Conservation (phyloP, 2,329 filamentous ascomycete species). For the Penicillium thymicola region DNA sequence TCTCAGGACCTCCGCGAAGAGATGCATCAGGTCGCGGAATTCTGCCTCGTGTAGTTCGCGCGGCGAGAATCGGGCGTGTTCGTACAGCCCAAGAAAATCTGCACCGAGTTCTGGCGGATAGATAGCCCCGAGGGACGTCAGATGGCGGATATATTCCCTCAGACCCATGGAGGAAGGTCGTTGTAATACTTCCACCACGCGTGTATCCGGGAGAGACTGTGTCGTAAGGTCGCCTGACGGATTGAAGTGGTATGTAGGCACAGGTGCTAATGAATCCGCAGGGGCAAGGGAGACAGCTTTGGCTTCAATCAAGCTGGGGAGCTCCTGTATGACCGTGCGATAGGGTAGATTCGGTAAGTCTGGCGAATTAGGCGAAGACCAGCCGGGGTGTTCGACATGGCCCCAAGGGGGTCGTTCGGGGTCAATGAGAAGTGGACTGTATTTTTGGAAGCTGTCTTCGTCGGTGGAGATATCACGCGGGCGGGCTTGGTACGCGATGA, state of each 20-base stretch:
- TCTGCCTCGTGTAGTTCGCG: conserved; percentile 63
- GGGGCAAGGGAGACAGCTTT: conserved; percentile 85
- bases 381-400: conserved; percentile 78
- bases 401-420: conserved; percentile 66
- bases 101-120: conserved; percentile 48
- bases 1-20: conserved; percentile 77
- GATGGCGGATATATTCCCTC: conserved; percentile 71
- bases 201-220: conserved; percentile 56
- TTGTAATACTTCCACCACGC: conserved; percentile 68
- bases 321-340: conserved; percentile 71
- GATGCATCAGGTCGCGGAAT: conserved; percentile 76
- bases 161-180: conserved; percentile 69
- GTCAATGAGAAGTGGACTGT: conserved; percentile 33
- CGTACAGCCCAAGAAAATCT: conserved; percentile 72
- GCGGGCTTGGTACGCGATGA: conserved; percentile 73
- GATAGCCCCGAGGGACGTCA: conserved; percentile 65
- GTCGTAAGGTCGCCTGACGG: conserved; percentile 32
- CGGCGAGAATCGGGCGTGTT: conserved; percentile 78
- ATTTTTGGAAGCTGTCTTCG: conserved; percentile 26
- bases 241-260: conserved; percentile 41
- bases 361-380: conserved; percentile 73
- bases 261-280: conserved; percentile 45
- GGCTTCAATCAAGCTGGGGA: conserved; percentile 87
- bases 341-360: conserved; percentile 83
- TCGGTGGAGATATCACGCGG: conserved; percentile 60